Base-by-base conservation (phyloP, 2,329 filamentous ascomycete genomes). In the Cladosporium sp. region DNA sequence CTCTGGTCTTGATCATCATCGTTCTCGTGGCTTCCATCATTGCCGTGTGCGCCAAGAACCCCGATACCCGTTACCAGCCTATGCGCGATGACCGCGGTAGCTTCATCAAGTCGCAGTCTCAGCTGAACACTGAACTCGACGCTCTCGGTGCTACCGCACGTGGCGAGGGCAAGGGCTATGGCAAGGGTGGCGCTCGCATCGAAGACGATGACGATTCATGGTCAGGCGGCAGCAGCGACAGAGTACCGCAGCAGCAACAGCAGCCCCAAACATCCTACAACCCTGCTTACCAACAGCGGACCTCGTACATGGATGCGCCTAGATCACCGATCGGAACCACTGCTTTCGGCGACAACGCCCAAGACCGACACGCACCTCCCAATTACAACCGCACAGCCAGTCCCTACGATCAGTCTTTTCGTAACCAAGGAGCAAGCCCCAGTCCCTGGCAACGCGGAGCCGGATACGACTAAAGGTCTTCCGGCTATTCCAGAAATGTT, bases 31-130 rank as follows among this genome's bases (percentile, higher is more conserved):
- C 86, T 7, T 89, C 87, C 3, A 73, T 78, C 70, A 89, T 92
- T 58, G 87, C 89, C 41, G 83, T 96, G 64, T 82, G 89, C 67
- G 88, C 89, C 55, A 95, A 95, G 80, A 95, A 96, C 72, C 92
- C 92, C 18, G 92, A 97, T 67, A 89, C 87, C 37, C 85, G 91
- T 55, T 97, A 97, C 72, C 89, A 96, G 70, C 90, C 89, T 63
- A 96, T 97, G 91, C 86, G 87, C 49, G 92, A 97, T 64, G 92
- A 97, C 70, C 86, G 92, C 61, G 89, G 89, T 45, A 96, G 91
- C 8, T 96, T 97, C 73, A 96, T 96, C 83, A 96, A 96, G 76
- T 96, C 90, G 13, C 88, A 93, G 69, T 88, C 88, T 4, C 85
- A 92, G 64, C 76, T 96, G 13, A 89, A 86, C 4, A 95, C 90